Evolutionary conservation across 495 filamentous ascomycete species (phyloP).

Genomic region (Hypoxylon fragiforme): DNA sequence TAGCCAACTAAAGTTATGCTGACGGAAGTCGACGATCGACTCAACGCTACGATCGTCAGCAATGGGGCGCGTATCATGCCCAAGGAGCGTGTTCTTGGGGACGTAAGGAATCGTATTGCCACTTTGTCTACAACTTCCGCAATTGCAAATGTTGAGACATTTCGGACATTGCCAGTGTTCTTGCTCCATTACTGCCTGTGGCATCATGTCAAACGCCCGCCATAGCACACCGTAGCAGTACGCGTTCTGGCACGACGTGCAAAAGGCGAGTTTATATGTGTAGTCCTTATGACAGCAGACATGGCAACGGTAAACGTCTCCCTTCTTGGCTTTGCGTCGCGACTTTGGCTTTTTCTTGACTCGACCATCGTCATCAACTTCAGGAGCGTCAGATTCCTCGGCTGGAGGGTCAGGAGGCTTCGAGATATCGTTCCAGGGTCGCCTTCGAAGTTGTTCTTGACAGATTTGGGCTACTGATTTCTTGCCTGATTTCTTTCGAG

Average conservation of each 20-base stretch:
- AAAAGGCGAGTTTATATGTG: constrained; percentile 78
- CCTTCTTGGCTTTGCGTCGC: constrained; percentile 46
- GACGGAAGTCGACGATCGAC: constrained; percentile 78
- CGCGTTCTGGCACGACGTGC: constrained; percentile 68
- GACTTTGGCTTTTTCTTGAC: constrained; percentile 50
- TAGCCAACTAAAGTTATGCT: constrained; percentile 81
- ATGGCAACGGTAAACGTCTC: constrained; percentile 67
- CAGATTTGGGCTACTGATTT: constrained; percentile 87
- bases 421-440: constrained; percentile 66
- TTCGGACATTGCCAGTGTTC: constrained; percentile 84
- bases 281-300: constrained; percentile 75
- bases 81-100: constrained; percentile 80
- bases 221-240: constrained; percentile 92
- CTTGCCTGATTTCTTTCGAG: constrained; percentile 61
- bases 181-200: constrained; percentile 75
- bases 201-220: constrained; percentile 84
- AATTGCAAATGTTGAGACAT: constrained; percentile 83
- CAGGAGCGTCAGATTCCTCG: constrained; percentile 47
- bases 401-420: constrained; percentile 46
- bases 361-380: constrained; percentile 56
- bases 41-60: constrained; percentile 90
- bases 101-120: constrained; percentile 63
- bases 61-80: constrained; percentile 84
- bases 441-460: constrained; percentile 75
- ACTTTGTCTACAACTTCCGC: constrained; percentile 67